These are phyloP conservation scores for Astraeus odoratus DNA, from an alignment of 768 basidiomycete genomes.

Conservation along the genomic window DNA sequence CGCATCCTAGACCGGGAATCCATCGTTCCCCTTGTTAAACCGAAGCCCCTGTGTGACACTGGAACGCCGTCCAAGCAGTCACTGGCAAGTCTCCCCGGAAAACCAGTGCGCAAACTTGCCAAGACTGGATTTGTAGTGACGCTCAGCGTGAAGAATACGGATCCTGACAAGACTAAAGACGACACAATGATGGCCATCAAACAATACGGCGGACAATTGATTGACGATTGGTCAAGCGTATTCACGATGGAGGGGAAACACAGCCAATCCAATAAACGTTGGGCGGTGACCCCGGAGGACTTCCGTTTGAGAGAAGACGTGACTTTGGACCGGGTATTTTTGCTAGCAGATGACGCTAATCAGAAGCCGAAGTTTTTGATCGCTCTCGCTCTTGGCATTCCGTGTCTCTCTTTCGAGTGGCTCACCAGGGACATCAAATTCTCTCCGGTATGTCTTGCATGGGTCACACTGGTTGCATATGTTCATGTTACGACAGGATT, in stretches of 20 bases:
- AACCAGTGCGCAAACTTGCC: conserved; percentile 31
- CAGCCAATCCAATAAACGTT: conserved; percentile 38
- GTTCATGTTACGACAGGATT: conserved; percentile 35
- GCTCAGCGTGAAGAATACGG: conserved; percentile 31
- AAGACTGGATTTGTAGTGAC: conserved; percentile 59
- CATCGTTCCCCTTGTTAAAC: conserved; percentile 38
- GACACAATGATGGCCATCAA: conserved; percentile 38
- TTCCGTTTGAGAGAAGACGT: conserved; percentile 38
- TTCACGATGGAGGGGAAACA: conserved; percentile 50
- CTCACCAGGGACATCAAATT: conserved; percentile 25
- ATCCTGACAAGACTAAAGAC: conserved; percentile 36
- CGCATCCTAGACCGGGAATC: conserved; percentile 37
- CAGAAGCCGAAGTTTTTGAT: conserved; percentile 76
- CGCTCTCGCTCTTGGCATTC: conserved; percentile 81
- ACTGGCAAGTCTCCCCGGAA: conserved; percentile 30
- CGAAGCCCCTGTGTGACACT: conserved; percentile 27
- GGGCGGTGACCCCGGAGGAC: conserved; percentile 45
- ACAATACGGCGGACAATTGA: conserved; percentile 45
- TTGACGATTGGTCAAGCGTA: conserved; percentile 57
- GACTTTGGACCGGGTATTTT: conserved; percentile 43
- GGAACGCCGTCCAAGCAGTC: conserved; percentile 47
- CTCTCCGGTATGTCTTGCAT: conserved; percentile 16
- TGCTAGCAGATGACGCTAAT: conserved; percentile 57
- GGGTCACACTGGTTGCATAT: conserved; percentile 2
- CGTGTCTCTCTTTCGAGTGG: conserved; percentile 64